Conservation (phyloP, 805 yeast genomes). For the Myxozyma geophila region DNA sequence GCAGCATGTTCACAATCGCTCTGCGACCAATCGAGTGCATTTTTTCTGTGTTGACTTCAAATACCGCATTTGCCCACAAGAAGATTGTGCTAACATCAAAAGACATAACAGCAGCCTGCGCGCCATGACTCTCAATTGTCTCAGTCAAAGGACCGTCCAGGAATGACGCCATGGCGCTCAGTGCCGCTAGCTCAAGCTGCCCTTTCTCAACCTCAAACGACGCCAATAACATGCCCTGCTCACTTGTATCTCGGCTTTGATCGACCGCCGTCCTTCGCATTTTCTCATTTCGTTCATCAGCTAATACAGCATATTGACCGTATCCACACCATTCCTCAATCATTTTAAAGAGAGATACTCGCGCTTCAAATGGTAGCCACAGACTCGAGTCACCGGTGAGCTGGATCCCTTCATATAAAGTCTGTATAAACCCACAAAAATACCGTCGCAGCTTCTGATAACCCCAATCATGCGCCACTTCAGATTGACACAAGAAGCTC, state of each 20-base stretch:
- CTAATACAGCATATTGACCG: slow-evolving; percentile 65
- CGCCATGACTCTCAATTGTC: slow-evolving; percentile 39
- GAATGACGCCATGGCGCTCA: slow-evolving; percentile 82
- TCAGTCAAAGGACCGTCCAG: slow-evolving; percentile 69
- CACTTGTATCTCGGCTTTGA: slow-evolving; percentile 48
- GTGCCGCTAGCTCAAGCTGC: slow-evolving; percentile 68
- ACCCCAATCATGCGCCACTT: slow-evolving; percentile 66
- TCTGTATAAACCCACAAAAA: slow-evolving; percentile 81
- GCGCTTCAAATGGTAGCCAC: slow-evolving; percentile 84
- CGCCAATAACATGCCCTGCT: slow-evolving; percentile 56
- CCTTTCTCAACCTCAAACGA: slow-evolving; percentile 79
- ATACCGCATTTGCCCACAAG: slow-evolving; percentile 79
- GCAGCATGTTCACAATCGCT: slow-evolving; percentile 72
- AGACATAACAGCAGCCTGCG: slow-evolving; percentile 60
- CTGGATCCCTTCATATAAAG: slow-evolving; percentile 56
- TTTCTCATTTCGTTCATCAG: slow-evolving; percentile 72
- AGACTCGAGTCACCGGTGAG: slow-evolving; percentile 46
- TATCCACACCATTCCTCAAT: slow-evolving; percentile 94
- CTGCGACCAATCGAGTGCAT: slow-evolving; percentile 65
- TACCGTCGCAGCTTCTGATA: slow-evolving; percentile 79
- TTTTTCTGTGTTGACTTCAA: slow-evolving; percentile 60
- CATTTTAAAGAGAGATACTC: slow-evolving; percentile 79
- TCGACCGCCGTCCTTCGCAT: slow-evolving; percentile 48
- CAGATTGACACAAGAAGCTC: slow-evolving; percentile 58
- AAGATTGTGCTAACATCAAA: slow-evolving; percentile 72